A percentile compares a stretch with the other conserved stretches of the same genome.
Evolutionary conservation across 192 early-diverging fungal species (phyloP).

Genomic region (Oehlia diaphana): DNA sequence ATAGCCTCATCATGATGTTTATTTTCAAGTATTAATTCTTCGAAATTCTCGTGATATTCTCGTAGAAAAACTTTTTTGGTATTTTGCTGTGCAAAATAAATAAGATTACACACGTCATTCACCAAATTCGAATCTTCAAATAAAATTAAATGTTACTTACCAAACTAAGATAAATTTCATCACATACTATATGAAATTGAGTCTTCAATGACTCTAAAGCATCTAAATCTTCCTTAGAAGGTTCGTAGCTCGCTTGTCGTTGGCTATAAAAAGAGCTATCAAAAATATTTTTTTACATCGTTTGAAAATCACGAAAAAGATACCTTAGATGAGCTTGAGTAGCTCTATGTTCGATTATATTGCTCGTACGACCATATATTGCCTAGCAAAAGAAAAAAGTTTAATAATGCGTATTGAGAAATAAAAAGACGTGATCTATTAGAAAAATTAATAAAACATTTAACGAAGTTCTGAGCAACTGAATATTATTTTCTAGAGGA

Average conservation of each 20-base stretch:
- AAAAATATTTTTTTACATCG: neutral
- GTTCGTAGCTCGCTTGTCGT: neutral
- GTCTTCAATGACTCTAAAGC: neutral
- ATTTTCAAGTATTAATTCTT: neutral
- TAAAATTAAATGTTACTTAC: neutral
- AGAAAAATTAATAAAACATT: neutral
- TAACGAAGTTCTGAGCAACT: neutral
- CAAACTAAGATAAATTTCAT: neutral
- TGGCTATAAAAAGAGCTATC: neutral
- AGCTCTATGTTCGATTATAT: neutral
- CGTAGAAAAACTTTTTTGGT: neutral
- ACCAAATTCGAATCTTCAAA: neutral
- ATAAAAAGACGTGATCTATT: neutral
- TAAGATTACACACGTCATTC: neutral
- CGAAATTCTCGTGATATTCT: neutral
- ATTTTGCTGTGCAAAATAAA: neutral
- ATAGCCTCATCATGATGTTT: neutral
- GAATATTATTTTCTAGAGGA: neutral
- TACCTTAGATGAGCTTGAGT: neutral
- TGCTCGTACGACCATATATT: neutral
- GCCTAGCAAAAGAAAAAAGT: neutral
- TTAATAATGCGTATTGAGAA: neutral
- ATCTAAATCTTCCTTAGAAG: neutral
- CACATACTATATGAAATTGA: neutral
- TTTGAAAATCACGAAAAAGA: neutral